Evolutionary conservation across 805 yeast species (phyloP).

Genomic region (Kodamaea leandrae): DNA sequence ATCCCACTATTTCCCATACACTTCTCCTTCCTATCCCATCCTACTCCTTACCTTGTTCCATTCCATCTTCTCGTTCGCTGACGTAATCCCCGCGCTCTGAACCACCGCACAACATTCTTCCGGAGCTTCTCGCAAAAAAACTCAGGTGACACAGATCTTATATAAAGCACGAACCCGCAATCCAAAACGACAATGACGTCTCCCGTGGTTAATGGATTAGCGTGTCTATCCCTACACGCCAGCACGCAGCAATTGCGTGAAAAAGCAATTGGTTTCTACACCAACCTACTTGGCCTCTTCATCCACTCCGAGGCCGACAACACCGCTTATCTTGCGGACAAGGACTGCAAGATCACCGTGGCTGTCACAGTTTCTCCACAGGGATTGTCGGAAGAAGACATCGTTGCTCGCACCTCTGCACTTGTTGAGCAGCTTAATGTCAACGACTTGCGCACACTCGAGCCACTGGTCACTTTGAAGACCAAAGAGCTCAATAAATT

Average conservation of each 20-base stretch:
- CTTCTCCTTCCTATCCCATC: too few species aligned
- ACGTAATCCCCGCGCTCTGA: background rate
- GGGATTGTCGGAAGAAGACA: slow-evolving; percentile 18
- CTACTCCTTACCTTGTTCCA: background rate
- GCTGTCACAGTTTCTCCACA: slow-evolving; percentile 17
- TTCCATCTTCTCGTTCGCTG: background rate
- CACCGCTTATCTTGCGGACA: slow-evolving; percentile 21
- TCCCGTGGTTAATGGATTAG: slow-evolving; percentile 55
- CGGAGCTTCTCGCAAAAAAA: slow-evolving; percentile 1
- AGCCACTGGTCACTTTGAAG: slow-evolving; percentile 46
- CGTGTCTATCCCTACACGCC: slow-evolving; percentile 54
- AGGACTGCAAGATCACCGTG: slow-evolving; percentile 22
- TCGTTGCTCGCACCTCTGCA: slow-evolving; percentile 14
- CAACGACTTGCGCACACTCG: slow-evolving; percentile 51
- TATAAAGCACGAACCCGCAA: background rate
- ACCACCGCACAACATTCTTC: slow-evolving; percentile 7
- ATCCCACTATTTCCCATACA: too few species aligned
- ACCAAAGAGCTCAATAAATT: slow-evolving; percentile 40
- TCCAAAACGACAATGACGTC: slow-evolving; percentile 11
- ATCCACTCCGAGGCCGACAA: slow-evolving; percentile 21
- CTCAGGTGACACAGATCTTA: slow-evolving; percentile 5
- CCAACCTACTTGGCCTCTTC: slow-evolving; percentile 29
- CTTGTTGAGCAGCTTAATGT: slow-evolving; percentile 18
- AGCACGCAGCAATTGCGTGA: slow-evolving; percentile 42
- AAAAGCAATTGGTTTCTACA: slow-evolving; percentile 57